phyloP scores from a whole-genome alignment of 345 rosid species.

The Pugionium cornutum region DNA sequence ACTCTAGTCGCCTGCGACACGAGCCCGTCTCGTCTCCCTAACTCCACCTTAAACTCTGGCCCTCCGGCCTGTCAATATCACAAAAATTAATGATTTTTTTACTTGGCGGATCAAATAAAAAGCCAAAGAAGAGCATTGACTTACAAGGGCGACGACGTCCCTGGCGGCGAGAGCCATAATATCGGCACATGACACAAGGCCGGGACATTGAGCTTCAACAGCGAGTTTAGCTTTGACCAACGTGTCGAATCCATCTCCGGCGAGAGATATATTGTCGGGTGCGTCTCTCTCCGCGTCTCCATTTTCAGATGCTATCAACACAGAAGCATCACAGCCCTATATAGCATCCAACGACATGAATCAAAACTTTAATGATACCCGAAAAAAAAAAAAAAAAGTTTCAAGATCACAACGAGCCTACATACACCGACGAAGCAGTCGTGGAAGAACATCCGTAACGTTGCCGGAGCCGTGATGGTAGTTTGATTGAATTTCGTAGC shows the following conservation, averaged over 20 bases:
- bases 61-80: conserved; percentile 67
- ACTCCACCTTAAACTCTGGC: conserved; percentile 63
- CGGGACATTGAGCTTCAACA: conserved; percentile 67
- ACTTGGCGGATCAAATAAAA: background rate
- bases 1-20: conserved; percentile 66
- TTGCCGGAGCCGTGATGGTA: conserved; percentile 67
- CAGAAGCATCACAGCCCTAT: conserved; percentile 90
- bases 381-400: background rate
- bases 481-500: conserved; percentile 56
- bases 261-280: conserved; percentile 69
- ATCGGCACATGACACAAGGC: conserved; percentile 85
- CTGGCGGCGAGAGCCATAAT: conserved; percentile 74
- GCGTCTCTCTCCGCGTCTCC: conserved; percentile 90
- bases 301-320: conserved; percentile 61
- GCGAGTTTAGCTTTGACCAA: conserved; percentile 68
- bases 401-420: background rate
- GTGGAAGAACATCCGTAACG: conserved; percentile 89
- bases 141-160: conserved; percentile 81
- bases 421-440: conserved; percentile 82
- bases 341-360: conserved; percentile 6
- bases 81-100: background rate
- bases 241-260: conserved; percentile 94
- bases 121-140: background rate
- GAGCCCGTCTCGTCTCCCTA: conserved; percentile 82
- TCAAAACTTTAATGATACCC: background rate